phyloP scores from a whole-genome alignment of 345 rosid species.

The thale cress (Arabidopsis thaliana) region DNA sequence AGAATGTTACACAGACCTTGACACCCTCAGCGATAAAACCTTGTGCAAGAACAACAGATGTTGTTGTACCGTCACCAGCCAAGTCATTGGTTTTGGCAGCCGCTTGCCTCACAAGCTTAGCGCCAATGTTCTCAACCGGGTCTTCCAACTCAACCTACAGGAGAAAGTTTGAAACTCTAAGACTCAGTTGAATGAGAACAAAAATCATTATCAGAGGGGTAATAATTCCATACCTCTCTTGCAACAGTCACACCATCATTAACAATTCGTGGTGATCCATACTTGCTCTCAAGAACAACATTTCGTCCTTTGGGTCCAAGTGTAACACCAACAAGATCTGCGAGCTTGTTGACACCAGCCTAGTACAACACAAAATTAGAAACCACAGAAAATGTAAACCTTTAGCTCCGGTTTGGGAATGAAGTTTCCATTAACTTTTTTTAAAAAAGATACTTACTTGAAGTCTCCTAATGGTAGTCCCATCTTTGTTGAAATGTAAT shows the following conservation, averaged over 20 bases:
- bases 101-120: constrained; percentile 95
- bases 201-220: neutral
- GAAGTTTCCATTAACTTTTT: neutral
- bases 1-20: constrained; percentile 59
- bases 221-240: constrained; percentile 63
- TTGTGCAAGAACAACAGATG: constrained; percentile 98
- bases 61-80: constrained; percentile 99
- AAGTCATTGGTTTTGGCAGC: constrained; percentile 98
- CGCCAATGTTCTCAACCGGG: constrained; percentile 98
- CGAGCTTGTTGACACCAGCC: constrained; percentile 99
- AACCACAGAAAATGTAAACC: constrained; percentile 2
- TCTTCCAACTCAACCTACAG: constrained; percentile 94
- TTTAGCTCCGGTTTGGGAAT: neutral
- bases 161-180: neutral
- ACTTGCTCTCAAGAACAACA: constrained; percentile 98
- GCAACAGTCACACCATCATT: constrained; percentile 99
- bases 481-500: constrained; percentile 93
- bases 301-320: constrained; percentile 97
- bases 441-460: constrained; percentile 59
- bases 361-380: constrained; percentile 35
- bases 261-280: constrained; percentile 96
- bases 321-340: constrained; percentile 96
- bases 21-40: constrained; percentile 98
- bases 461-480: constrained; percentile 80
- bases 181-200: neutral